phyloP scores from a whole-genome alignment of 257 asterid species.

The Thymus mandschuricus region DNA sequence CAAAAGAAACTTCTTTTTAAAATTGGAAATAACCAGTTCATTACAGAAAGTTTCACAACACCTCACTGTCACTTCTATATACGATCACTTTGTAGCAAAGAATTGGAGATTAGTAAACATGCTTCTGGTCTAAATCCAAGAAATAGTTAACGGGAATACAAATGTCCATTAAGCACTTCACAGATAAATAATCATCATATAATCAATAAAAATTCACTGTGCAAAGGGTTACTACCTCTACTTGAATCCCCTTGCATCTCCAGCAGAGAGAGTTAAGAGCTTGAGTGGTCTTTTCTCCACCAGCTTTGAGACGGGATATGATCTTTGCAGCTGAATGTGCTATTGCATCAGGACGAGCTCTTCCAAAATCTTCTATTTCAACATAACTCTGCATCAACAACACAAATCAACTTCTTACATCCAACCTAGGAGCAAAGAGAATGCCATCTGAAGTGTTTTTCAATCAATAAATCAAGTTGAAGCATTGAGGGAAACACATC shows the following conservation, averaged over 20 bases:
- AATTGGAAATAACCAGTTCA: conserved; percentile 11
- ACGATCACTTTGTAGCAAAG: conserved; percentile 19
- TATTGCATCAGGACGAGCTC: conserved; percentile 91
- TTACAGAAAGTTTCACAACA: conserved; percentile 2
- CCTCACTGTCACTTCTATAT: conserved; percentile 18
- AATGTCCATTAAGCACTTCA: conserved; percentile 11
- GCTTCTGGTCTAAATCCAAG: background rate
- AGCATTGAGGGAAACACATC: background rate
- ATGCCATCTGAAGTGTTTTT: conserved; percentile 30
- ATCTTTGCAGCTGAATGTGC: conserved; percentile 94
- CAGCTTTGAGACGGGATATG: conserved; percentile 82
- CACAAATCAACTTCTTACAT: conserved; percentile 30
- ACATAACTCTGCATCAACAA: conserved; percentile 64
- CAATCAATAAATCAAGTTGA: conserved; percentile 1
- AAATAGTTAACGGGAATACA: conserved; percentile 19
- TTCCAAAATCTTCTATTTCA: conserved; percentile 80
- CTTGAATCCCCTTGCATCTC: conserved; percentile 97
- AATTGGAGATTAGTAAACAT: background rate
- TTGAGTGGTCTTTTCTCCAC: conserved; percentile 89
- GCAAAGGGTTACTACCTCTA: conserved; percentile 60
- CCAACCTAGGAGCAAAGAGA: conserved; percentile 25
- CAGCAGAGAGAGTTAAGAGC: conserved; percentile 93
- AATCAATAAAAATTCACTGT: background rate
- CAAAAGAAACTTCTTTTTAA: background rate
- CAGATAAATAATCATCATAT: conserved; percentile 1